A percentile compares a stretch with the other conserved stretches of the same genome.
These are phyloP conservation scores for Neocucurbitaria cava DNA, from an alignment of 2,329 filamentous ascomycete genomes.

Conservation along the genomic window DNA sequence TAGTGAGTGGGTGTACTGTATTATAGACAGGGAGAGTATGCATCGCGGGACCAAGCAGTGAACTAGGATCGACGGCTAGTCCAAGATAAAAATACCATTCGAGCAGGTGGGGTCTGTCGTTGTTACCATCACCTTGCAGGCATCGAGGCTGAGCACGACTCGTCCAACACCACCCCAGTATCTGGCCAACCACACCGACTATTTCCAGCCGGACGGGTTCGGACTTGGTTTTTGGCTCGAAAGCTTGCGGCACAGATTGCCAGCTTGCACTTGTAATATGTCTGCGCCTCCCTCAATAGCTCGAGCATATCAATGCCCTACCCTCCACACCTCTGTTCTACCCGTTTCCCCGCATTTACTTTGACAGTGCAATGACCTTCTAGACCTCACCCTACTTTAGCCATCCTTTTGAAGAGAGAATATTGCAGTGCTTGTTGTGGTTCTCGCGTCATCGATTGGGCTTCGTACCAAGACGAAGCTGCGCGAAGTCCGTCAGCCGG, in stretches of 20 bases:
- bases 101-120: constrained; percentile 22
- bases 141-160: constrained; percentile 30
- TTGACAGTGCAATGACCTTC: constrained; percentile 1
- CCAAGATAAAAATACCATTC: constrained; percentile 24
- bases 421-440: not conserved
- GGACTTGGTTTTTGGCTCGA: constrained; percentile 29
- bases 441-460: constrained; percentile 29
- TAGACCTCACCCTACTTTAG: not conserved
- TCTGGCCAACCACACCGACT: constrained; percentile 25
- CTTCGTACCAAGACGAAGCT: constrained; percentile 23
- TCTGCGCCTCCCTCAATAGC: constrained; percentile 31
- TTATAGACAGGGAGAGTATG: not conserved
- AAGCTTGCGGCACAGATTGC: constrained; percentile 23
- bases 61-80: constrained; percentile 1
- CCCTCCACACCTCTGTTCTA: constrained; percentile 9
- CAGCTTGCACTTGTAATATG: constrained; percentile 18
- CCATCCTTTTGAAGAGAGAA: not conserved
- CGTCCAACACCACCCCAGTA: constrained; percentile 15
- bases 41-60: constrained; percentile 7
- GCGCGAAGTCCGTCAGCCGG: constrained; percentile 33
- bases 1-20: not conserved
- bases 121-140: constrained; percentile 5
- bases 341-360: constrained; percentile 2
- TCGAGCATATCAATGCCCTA: constrained; percentile 15
- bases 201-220: constrained; percentile 20